phyloP scores from a whole-genome alignment of 2,329 filamentous ascomycete species.

The Ceratocystis lukuohia region DNA sequence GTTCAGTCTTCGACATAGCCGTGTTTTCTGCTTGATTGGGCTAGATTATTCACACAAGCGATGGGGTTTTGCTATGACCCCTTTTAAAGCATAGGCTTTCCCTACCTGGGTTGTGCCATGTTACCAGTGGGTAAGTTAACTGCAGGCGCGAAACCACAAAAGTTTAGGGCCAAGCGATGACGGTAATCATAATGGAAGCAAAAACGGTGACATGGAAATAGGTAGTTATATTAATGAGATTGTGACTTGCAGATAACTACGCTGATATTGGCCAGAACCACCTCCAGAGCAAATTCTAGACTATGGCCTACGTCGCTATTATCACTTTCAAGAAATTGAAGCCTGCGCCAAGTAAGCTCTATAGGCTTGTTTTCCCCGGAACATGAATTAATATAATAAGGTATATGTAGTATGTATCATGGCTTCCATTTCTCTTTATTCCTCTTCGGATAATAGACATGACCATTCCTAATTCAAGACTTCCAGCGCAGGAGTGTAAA shows the following conservation, averaged over 20 bases:
- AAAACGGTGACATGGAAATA: neutral
- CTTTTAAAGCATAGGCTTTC: neutral
- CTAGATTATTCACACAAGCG: neutral
- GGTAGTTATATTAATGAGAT: neutral
- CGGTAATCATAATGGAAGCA: neutral
- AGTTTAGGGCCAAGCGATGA: neutral
- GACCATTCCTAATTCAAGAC: neutral
- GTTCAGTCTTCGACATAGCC: neutral
- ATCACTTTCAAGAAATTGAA: too few relatives aligned
- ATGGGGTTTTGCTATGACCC: neutral
- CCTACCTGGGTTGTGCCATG: neutral
- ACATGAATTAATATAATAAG: too few relatives aligned
- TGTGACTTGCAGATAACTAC: neutral
- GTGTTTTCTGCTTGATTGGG: neutral
- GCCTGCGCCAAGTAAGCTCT: too few relatives aligned
- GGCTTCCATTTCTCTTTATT: too few relatives aligned
- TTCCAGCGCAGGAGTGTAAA: constrained; percentile 52
- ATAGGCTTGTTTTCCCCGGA: too few relatives aligned
- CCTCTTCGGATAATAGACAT: neutral
- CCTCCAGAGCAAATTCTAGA: too few relatives aligned
- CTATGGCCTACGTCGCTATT: too few relatives aligned
- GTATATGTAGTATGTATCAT: too few relatives aligned
- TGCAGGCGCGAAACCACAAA: neutral
- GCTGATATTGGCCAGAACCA: neutral
- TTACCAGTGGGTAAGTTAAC: neutral